Percentiles rank a stretch among this genome's conserved stretches.
Conservation (phyloP, 768 basidiomycete species). For the Lanmaoa rubissima region DNA sequence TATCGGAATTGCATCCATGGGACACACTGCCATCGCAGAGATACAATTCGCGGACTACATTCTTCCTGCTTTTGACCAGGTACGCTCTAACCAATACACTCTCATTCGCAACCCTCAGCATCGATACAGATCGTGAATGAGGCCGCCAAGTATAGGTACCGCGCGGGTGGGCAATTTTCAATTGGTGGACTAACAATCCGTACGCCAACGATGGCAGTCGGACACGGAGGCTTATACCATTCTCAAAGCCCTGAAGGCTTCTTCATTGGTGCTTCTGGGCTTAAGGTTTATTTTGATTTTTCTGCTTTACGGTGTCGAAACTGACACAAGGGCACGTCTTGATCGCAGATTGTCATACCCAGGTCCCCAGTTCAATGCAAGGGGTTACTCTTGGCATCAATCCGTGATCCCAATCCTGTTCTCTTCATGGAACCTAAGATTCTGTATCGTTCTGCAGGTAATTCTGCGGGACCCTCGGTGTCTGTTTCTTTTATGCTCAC, state of each 20-base stretch:
- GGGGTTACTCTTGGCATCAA: conserved; percentile 80
- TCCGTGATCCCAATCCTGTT: conserved; percentile 91
- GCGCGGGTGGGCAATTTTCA: conserved; percentile 80
- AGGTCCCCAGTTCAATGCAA: conserved; percentile 96
- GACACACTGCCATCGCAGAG: conserved; percentile 92
- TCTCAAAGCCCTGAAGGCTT: conserved; percentile 95
- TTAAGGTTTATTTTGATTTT: conserved; percentile 57
- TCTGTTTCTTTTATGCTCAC: conserved; percentile 2
- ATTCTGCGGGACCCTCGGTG: background rate
- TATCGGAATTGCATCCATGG: conserved; percentile 89
- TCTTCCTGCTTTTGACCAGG: conserved; percentile 93
- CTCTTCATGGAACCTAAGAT: conserved; percentile 96
- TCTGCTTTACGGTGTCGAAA: background rate
- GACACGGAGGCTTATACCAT: conserved; percentile 90
- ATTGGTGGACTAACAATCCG: conserved; percentile 82
- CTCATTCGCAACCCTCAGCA: background rate
- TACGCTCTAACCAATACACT: conserved; percentile 27
- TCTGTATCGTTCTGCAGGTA: conserved; percentile 85
- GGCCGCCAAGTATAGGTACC: conserved; percentile 90
- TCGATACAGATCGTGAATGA: conserved; percentile 81
- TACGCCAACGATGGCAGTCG: conserved; percentile 89
- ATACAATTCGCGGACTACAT: conserved; percentile 93
- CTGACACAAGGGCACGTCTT: background rate
- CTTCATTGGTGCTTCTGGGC: conserved; percentile 86
- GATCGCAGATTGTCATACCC: conserved; percentile 71